Percentiles rank a stretch among this genome's conserved stretches.
Evolutionary conservation across 345 rosid genomes (phyloP).

Genomic region (Pseudoturritis turrita): DNA sequence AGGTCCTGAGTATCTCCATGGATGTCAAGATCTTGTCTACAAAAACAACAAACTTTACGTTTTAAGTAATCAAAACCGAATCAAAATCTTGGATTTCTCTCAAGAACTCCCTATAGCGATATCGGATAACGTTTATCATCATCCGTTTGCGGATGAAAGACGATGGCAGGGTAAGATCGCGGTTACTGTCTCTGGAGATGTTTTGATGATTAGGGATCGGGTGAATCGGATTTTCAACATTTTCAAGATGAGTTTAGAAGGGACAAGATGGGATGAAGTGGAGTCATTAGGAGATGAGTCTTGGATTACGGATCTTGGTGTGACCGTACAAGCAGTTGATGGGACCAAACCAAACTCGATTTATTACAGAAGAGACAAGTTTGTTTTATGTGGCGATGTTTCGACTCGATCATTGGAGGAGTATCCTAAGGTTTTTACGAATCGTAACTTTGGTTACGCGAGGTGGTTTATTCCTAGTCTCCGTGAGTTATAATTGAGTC

Average conservation of each 20-base stretch:
- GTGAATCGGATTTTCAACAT: background rate
- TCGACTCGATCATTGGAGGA: background rate
- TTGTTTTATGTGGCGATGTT: background rate
- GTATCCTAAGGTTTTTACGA: background rate
- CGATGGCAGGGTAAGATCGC: background rate
- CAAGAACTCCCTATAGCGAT: background rate
- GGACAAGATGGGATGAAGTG: background rate
- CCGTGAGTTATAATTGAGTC: background rate
- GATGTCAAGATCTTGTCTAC: background rate
- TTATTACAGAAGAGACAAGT: background rate
- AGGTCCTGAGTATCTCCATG: background rate
- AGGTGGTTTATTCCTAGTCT: slow-evolving; percentile 4
- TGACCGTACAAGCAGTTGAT: background rate
- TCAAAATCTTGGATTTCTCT: background rate
- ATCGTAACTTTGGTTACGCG: background rate
- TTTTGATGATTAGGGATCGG: background rate
- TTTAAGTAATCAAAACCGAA: background rate
- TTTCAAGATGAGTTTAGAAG: background rate
- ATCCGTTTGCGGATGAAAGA: background rate
- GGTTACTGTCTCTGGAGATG: background rate
- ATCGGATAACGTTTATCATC: background rate
- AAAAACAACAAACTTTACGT: slow-evolving; percentile 1
- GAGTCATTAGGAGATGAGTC: background rate
- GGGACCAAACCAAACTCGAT: background rate
- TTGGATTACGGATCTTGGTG: background rate